These are phyloP conservation scores for Steccherinum ochraceum DNA, from an alignment of 768 basidiomycete genomes.

Conservation along the genomic window DNA sequence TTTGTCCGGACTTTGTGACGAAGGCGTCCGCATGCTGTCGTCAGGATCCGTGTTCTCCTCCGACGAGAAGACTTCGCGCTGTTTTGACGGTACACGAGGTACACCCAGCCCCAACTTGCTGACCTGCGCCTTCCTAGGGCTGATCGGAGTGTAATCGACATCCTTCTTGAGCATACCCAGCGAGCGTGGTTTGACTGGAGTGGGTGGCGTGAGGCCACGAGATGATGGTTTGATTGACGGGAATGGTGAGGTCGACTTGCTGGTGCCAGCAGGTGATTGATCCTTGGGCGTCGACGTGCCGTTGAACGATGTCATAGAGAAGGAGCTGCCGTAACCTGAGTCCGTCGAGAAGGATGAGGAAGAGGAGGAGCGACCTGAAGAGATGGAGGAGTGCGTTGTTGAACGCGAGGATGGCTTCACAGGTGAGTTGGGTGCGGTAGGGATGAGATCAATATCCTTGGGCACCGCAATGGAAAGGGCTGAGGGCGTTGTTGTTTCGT, in stretches of 20 bases:
- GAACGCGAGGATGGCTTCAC: conserved; percentile 19
- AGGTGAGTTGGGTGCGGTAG: conserved; percentile 14
- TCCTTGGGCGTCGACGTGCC: background rate
- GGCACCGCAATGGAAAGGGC: conserved; percentile 33
- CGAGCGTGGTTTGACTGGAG: conserved; percentile 32
- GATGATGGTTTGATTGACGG: conserved; percentile 3
- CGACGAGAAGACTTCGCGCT: background rate
- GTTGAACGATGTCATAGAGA: background rate
- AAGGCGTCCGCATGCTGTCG: background rate
- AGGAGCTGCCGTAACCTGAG: conserved; percentile 8
- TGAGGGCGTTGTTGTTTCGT: conserved; percentile 46
- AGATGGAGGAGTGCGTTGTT: conserved; percentile 11
- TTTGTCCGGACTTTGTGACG: background rate
- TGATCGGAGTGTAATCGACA: conserved; percentile 66
- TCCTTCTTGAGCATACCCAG: conserved; percentile 66
- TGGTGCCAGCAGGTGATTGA: conserved; percentile 24
- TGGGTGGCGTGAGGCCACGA: conserved; percentile 12
- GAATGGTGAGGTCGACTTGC: conserved; percentile 1
- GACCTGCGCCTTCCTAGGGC: conserved; percentile 52
- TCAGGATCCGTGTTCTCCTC: background rate
- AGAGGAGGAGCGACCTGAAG: conserved; percentile 14
- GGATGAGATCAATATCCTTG: conserved; percentile 15
- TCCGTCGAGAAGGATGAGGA: conserved; percentile 11
- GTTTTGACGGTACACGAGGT: conserved; percentile 11
- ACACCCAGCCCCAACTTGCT: conserved; percentile 26